Percentiles rank a stretch among this genome's conserved stretches.
Conservation (phyloP, 371 early-diverging fungal species). For the Rhizomucor pusillus region DNA sequence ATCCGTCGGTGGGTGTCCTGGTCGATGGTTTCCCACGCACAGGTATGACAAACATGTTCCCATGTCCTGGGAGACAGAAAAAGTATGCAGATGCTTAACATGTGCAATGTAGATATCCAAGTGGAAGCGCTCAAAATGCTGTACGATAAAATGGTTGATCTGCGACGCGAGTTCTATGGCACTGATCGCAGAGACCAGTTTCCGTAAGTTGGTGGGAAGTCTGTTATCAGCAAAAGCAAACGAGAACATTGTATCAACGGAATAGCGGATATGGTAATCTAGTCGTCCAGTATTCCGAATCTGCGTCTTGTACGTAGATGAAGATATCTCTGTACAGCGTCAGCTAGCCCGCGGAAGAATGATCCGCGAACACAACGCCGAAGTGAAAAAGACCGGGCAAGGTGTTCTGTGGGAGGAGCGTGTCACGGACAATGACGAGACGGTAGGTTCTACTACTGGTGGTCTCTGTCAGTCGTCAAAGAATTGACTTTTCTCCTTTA, state of each 20-base stretch:
- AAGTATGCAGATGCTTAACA: neutral
- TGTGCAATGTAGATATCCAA: constrained; percentile 41
- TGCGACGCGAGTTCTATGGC: constrained; percentile 53
- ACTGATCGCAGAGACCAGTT: constrained; percentile 58
- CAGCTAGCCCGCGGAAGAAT: constrained; percentile 58
- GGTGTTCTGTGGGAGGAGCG: constrained; percentile 66
- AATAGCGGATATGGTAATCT: neutral
- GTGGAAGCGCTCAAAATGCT: constrained; percentile 63
- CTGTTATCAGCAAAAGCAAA: neutral
- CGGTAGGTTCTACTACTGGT: constrained; percentile 32
- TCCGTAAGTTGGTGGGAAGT: constrained; percentile 34
- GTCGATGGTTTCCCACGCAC: constrained; percentile 74
- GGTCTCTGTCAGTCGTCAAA: neutral
- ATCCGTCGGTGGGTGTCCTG: constrained; percentile 60
- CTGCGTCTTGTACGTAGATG: constrained; percentile 65
- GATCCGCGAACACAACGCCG: constrained; percentile 60
- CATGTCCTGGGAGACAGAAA: neutral
- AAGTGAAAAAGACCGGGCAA: constrained; percentile 58
- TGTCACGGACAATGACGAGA: constrained; percentile 65
- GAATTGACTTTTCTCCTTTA: constrained; percentile 2
- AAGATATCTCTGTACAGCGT: constrained; percentile 62
- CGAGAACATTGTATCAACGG: neutral
- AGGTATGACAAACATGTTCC: neutral
- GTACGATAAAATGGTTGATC: constrained; percentile 62
- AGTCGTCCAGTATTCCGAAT: constrained; percentile 66